Percentiles rank a stretch among this genome's conserved stretches.
Conservation (phyloP, 2,329 filamentous ascomycete species). For the Aquanectria penicillioides region DNA sequence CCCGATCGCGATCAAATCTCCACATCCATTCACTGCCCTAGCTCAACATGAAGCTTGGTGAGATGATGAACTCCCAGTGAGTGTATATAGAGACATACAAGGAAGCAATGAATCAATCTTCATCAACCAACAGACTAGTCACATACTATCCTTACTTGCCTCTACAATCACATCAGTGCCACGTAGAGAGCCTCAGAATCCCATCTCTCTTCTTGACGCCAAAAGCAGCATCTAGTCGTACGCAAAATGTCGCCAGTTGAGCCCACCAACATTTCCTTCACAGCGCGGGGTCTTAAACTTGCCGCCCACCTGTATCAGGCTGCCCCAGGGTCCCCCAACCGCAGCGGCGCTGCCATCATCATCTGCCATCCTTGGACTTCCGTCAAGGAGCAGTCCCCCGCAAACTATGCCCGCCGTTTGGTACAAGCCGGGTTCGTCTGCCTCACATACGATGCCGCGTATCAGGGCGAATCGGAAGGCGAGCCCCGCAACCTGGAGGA, state of each 20-base stretch:
- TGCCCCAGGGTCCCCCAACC: constrained; percentile 15
- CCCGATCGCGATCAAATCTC: too few species aligned
- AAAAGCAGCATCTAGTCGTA: background rate
- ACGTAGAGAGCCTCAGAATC: too few species aligned
- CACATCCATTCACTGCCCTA: too few species aligned
- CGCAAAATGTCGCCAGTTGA: background rate
- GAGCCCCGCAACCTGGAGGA: constrained; percentile 50
- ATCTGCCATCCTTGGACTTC: constrained; percentile 44
- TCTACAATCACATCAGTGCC: too few species aligned
- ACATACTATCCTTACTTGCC: too few species aligned
- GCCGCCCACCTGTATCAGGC: constrained; percentile 21
- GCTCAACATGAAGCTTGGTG: background rate
- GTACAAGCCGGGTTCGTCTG: constrained; percentile 44
- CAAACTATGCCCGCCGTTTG: constrained; percentile 44
- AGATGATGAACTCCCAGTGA: too few species aligned
- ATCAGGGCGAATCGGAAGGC: constrained; percentile 50
- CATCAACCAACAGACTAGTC: too few species aligned
- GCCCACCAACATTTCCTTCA: constrained; percentile 9
- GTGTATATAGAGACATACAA: too few species aligned
- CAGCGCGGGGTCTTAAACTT: constrained; percentile 9
- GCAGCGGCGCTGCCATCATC: constrained; percentile 32
- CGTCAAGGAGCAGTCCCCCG: constrained; percentile 52
- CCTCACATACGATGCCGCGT: constrained; percentile 50
- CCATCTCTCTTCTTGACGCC: background rate
- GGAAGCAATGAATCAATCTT: too few species aligned